Percentiles rank a stretch among this genome's conserved stretches.
Evolutionary conservation across 1,284 basidiomycete species (phyloP).

Genomic region (Malassezia globosa): DNA sequence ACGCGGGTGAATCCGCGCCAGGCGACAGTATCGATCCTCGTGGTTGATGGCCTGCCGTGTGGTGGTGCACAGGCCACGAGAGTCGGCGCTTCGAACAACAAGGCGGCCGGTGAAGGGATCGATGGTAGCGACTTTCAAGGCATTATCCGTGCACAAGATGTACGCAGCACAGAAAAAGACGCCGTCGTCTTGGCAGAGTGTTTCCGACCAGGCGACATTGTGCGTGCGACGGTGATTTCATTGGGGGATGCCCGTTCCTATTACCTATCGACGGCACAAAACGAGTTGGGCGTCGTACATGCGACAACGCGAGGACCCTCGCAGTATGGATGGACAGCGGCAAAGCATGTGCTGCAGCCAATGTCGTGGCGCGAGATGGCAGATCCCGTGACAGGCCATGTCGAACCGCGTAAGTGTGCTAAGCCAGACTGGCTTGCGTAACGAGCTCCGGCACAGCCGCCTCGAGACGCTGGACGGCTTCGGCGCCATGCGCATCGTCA

Average conservation of each 20-base stretch:
- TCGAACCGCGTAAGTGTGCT: constrained; percentile 77
- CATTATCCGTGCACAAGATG: constrained; percentile 76
- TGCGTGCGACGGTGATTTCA: constrained; percentile 65
- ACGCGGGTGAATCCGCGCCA: constrained; percentile 76
- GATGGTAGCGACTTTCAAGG: constrained; percentile 61
- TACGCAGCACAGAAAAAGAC: constrained; percentile 70
- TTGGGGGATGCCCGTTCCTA: constrained; percentile 53
- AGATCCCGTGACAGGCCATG: constrained; percentile 65
- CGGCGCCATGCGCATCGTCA: background rate
- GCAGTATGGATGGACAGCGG: constrained; percentile 18
- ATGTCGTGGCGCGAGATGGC: constrained; percentile 85
- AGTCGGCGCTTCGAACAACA: constrained; percentile 23
- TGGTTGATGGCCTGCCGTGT: constrained; percentile 73
- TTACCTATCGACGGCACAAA: constrained; percentile 84
- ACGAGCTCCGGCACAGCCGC: background rate
- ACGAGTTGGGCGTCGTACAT: constrained; percentile 69
- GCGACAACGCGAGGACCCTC: constrained; percentile 15
- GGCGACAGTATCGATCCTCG: constrained; percentile 73
- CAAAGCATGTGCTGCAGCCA: constrained; percentile 27
- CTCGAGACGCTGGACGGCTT: background rate
- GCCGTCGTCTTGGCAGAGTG: constrained; percentile 85
- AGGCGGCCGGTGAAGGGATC: constrained; percentile 40
- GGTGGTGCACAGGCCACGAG: constrained; percentile 19
- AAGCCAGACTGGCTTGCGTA: constrained; percentile 54
- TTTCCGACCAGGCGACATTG: constrained; percentile 89